These are phyloP conservation scores for Amoeboaphelidium protococcarum DNA, from an alignment of 371 early-diverging fungal genomes.

Conservation along the genomic window DNA sequence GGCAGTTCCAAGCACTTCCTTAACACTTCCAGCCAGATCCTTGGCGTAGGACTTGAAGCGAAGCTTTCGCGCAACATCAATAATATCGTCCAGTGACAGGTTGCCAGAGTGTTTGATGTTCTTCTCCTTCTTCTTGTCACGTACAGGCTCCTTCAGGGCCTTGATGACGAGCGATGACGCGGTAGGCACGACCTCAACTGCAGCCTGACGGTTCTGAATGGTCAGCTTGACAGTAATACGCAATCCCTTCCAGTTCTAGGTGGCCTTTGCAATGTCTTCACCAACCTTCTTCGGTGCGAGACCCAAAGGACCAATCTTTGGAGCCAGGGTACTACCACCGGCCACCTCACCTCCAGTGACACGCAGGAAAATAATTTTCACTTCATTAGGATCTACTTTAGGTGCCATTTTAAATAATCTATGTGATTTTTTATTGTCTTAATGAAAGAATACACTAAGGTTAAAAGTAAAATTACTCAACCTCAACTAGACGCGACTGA, in stretches of 20 bases:
- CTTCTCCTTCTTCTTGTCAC: conserved; percentile 99
- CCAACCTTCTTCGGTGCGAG: conserved; percentile 98
- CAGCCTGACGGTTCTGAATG: conserved; percentile 98
- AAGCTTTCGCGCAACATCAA: conserved; percentile 92
- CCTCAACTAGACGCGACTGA: too few species aligned
- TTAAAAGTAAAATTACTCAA: too few species aligned
- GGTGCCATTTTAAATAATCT: conserved; percentile 54
- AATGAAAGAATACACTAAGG: too few species aligned
- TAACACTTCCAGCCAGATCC: conserved; percentile 76
- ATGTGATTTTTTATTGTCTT: too few species aligned
- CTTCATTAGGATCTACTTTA: conserved; percentile 63
- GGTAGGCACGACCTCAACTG: conserved; percentile 87
- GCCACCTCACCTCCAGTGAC: conserved; percentile 97
- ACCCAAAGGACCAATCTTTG: conserved; percentile 99
- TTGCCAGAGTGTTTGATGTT: conserved; percentile 93
- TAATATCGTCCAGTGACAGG: conserved; percentile 65
- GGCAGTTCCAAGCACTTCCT: conserved; percentile 93
- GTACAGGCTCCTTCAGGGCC: conserved; percentile 95
- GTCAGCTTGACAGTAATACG: conserved; percentile 93
- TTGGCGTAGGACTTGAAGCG: conserved; percentile 72
- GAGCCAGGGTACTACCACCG: conserved; percentile 93
- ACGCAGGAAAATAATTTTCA: conserved; percentile 79
- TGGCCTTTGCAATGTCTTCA: conserved; percentile 99
- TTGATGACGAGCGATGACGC: conserved; percentile 94
- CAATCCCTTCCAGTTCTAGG: conserved; percentile 95